Conservation (phyloP, 2,329 filamentous ascomycete species). For the Penicillium sp. region DNA sequence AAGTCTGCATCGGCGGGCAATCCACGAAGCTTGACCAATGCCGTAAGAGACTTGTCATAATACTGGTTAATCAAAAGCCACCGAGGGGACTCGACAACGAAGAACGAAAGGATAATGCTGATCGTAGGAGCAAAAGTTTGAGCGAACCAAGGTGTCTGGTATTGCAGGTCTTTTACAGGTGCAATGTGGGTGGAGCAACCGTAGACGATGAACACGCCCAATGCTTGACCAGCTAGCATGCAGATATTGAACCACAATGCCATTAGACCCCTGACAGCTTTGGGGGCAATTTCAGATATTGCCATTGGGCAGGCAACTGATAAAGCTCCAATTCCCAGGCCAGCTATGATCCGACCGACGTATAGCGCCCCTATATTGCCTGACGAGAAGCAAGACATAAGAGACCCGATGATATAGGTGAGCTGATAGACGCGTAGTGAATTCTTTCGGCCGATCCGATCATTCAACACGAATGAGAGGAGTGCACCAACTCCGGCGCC, state of each 20-base stretch:
- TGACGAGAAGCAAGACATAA: conserved; percentile 18
- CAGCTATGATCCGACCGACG: conserved; percentile 37
- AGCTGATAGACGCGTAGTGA: conserved; percentile 39
- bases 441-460: conserved; percentile 42
- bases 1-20: conserved; percentile 22
- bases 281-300: conserved; percentile 42
- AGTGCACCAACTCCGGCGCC: conserved; percentile 30
- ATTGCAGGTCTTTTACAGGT: conserved; percentile 27
- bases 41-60: conserved; percentile 22
- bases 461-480: conserved; percentile 41
- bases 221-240: conserved; percentile 36
- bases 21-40: conserved; percentile 26
- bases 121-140: conserved; percentile 30
- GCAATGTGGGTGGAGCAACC: conserved; percentile 34
- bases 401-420: conserved; percentile 25
- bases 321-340: conserved; percentile 40
- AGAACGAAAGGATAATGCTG: conserved; percentile 30
- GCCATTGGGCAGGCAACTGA: conserved; percentile 40
- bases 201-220: conserved; percentile 36
- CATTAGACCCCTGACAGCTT: conserved; percentile 41
- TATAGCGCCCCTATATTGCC: conserved; percentile 30
- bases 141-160: conserved; percentile 34
- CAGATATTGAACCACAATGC: conserved; percentile 39
- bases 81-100: conserved; percentile 33
- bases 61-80: conserved; percentile 37